phyloP scores from a whole-genome alignment of 2,329 filamentous ascomycete genomes.

The Apiospora phragmitis region DNA sequence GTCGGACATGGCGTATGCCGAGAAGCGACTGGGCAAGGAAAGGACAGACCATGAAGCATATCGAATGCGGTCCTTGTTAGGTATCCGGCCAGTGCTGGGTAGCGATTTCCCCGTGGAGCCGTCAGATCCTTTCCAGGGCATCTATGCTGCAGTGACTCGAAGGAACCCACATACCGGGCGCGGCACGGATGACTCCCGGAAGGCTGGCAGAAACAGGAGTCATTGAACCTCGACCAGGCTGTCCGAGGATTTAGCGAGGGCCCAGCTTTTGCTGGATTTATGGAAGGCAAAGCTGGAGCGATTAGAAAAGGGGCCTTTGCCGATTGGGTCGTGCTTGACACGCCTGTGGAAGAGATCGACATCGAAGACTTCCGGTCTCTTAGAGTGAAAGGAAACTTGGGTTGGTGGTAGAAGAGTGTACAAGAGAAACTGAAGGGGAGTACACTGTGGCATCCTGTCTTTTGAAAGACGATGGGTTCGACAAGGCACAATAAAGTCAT shows the following conservation, averaged over 20 bases:
- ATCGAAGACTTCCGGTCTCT: slow-evolving; percentile 54
- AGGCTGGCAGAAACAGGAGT: slow-evolving; percentile 63
- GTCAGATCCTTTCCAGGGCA: slow-evolving; percentile 65
- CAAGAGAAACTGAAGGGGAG: slow-evolving; percentile 22
- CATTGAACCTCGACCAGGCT: slow-evolving; percentile 58
- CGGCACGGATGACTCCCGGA: slow-evolving; percentile 46
- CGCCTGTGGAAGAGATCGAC: slow-evolving; percentile 50
- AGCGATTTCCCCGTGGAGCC: slow-evolving; percentile 75
- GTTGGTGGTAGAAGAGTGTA: slow-evolving; percentile 59
- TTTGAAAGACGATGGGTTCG: not conserved
- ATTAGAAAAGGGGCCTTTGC: slow-evolving; percentile 63
- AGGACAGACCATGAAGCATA: slow-evolving; percentile 61
- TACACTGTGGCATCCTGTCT: not conserved
- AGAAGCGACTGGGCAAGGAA: slow-evolving; percentile 55
- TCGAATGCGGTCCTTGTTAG: slow-evolving; percentile 63
- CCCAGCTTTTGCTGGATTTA: slow-evolving; percentile 59
- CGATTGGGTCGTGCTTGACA: slow-evolving; percentile 71
- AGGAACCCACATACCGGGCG: slow-evolving; percentile 57
- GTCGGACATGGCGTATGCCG: slow-evolving; percentile 69
- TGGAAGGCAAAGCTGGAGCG: slow-evolving; percentile 58
- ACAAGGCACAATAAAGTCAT: not conserved
- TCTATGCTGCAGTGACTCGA: slow-evolving; percentile 67
- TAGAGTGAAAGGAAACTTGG: slow-evolving; percentile 67
- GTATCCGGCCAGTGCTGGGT: slow-evolving; percentile 57
- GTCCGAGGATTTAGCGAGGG: slow-evolving; percentile 62